Evolutionary conservation across 192 early-diverging fungal genomes (phyloP), one percentile per base, ranked within the genome.

Genomic region (Umbelopsis sp.): DNA sequence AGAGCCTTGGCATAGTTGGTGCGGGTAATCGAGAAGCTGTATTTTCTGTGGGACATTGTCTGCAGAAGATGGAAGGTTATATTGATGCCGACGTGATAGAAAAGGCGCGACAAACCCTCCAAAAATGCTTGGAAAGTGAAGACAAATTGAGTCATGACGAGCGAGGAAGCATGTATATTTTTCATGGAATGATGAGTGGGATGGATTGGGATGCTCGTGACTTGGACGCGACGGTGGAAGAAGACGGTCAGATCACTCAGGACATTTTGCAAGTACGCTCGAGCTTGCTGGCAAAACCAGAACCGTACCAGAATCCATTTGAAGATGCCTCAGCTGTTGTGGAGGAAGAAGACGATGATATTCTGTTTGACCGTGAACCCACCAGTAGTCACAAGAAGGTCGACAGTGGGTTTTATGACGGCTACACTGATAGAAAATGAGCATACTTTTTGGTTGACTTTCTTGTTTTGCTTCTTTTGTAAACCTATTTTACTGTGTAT

Each of bases 131-230:
- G 51, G 70, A 76, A 37, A 81, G 74, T 50, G 80, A 81, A 30
- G 16, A 41, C 16, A 78, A 76, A 23, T 55, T 81, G 13, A 68
- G 71, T 51, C 51, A 69, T 25, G 45, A 68, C 13, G 80, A 81
- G 47, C 65, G 74, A 37, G 70, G 72, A 27, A 72, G 78, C 20
- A 81, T 81, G 80, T 79, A 81, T 66, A 20, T 75, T 25, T 81
- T 73, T 66, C 80, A 81, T 70, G 55, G 68, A 8, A 49, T 81
- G 61, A 68, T 79, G 45, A 74, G 68, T 20, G 73, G 73, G 20
- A 52, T 81, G 33, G 33, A 71, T 49, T 70, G 67, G 64, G 71
- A 68, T 37, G 6, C 45, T 23, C 66, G 68, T 67, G 64, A 69
- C 23, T 61, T 58, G 44, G 50, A 35, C 20, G 47, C 72, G 22